Percentiles rank a stretch among this genome's conserved stretches.
Conservation (phyloP, 164 flowering plant species). For the Vitis rupestris region DNA sequence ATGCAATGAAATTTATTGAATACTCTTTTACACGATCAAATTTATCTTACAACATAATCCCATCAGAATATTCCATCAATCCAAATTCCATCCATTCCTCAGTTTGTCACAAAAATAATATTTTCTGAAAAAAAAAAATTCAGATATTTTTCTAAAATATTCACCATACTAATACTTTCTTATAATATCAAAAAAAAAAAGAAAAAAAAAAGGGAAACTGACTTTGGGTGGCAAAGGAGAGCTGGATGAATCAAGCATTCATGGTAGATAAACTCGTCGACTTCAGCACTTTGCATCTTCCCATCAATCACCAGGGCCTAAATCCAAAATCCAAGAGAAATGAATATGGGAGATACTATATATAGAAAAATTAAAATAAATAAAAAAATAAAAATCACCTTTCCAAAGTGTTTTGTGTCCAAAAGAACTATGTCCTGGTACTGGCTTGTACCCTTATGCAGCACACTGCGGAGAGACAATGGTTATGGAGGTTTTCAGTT, state of each 20-base stretch:
- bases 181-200: background rate
- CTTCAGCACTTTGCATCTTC: conserved; percentile 90
- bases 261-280: conserved; percentile 81
- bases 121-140: too few species aligned
- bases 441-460: conserved; percentile 58
- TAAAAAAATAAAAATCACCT: conserved; percentile 31
- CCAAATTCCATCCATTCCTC: too few species aligned
- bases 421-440: conserved; percentile 75
- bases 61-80: too few species aligned
- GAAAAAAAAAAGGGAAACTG: conserved; percentile 9
- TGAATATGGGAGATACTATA: background rate
- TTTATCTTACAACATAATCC: too few species aligned
- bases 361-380: background rate
- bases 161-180: background rate
- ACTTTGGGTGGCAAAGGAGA: conserved; percentile 71
- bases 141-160: too few species aligned
- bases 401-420: conserved; percentile 88
- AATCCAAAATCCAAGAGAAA: background rate
- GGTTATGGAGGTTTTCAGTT: background rate
- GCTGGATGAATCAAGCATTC: conserved; percentile 86
- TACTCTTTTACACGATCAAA: too few species aligned
- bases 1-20: background rate
- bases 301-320: conserved; percentile 87
- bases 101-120: too few species aligned
- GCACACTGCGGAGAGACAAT: conserved; percentile 33